Percentiles rank a stretch among this genome's conserved stretches.
These are phyloP conservation scores for Vaccinium darrowii DNA, from an alignment of 148 eudicot genomes.

Conservation along the genomic window DNA sequence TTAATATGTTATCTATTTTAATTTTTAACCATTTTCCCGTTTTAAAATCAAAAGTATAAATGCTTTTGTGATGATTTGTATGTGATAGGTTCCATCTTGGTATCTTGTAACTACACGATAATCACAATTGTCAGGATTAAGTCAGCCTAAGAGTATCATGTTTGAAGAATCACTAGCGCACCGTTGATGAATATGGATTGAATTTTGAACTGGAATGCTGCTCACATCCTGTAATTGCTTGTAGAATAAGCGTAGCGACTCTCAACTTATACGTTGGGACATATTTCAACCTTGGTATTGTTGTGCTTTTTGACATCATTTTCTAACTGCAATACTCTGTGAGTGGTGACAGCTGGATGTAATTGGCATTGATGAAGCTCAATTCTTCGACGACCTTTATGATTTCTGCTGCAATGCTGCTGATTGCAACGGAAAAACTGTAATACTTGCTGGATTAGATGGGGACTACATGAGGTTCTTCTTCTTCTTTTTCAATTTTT, in stretches of 20 bases:
- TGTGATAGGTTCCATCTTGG: background rate
- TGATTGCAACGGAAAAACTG: constrained; percentile 67
- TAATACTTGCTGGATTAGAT: constrained; percentile 82
- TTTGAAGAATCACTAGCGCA: background rate
- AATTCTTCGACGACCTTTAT: constrained; percentile 78
- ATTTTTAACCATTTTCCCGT: too few relatives aligned
- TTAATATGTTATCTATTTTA: background rate
- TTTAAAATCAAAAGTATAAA: background rate
- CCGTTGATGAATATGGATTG: background rate
- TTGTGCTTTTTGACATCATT: too few relatives aligned
- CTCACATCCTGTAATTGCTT: background rate
- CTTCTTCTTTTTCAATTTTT: background rate
- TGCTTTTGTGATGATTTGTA: background rate
- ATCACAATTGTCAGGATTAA: background rate
- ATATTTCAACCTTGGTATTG: background rate
- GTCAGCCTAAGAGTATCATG: background rate
- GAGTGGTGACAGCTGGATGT: constrained; percentile 60
- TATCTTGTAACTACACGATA: background rate
- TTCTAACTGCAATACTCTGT: background rate
- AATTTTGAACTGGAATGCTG: background rate
- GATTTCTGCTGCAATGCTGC: constrained; percentile 86
- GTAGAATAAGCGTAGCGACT: background rate
- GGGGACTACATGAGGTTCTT: constrained; percentile 86
- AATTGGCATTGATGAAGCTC: constrained; percentile 93
- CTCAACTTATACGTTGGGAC: background rate